Percentiles rank a stretch among this genome's conserved stretches.
Conservation (phyloP, 495 filamentous ascomycete species). For the Hyaloscypha bicolor region DNA sequence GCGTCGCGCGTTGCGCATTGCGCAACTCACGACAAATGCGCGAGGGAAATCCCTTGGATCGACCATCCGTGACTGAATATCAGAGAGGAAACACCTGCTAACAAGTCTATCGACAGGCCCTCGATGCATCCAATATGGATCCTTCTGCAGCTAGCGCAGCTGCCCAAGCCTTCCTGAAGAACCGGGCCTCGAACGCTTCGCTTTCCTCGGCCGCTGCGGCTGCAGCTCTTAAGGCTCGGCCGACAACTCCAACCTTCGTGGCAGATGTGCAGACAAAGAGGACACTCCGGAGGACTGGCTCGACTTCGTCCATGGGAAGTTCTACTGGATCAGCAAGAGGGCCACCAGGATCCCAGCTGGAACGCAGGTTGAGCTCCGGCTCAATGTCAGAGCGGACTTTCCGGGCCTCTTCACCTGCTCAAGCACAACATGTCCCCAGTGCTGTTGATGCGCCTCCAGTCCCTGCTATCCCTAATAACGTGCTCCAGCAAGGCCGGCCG, state of each 20-base stretch:
- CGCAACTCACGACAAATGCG: no score
- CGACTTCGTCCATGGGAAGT: slow-evolving; percentile 66
- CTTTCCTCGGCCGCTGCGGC: slow-evolving; percentile 85
- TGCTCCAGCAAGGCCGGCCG: slow-evolving; percentile 18
- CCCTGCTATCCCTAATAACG: slow-evolving; percentile 64
- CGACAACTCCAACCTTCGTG: slow-evolving; percentile 73
- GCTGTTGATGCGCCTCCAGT: slow-evolving; percentile 67
- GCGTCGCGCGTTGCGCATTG: neutral
- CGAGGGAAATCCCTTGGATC: no score
- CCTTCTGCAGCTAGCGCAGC: slow-evolving; percentile 76
- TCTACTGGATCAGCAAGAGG: slow-evolving; percentile 43
- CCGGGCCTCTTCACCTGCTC: slow-evolving; percentile 65
- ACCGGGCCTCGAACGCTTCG: slow-evolving; percentile 61
- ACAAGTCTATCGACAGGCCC: slow-evolving; percentile 47
- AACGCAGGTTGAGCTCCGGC: slow-evolving; percentile 66
- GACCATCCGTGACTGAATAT: neutral
- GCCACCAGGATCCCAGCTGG: slow-evolving; percentile 48
- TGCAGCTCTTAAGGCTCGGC: slow-evolving; percentile 74
- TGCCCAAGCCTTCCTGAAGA: slow-evolving; percentile 74
- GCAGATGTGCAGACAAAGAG: slow-evolving; percentile 86
- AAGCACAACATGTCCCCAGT: slow-evolving; percentile 32
- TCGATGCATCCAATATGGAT: slow-evolving; percentile 62
- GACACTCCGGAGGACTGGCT: slow-evolving; percentile 70
- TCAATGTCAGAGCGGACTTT: slow-evolving; percentile 90
- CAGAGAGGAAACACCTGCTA: slow-evolving; percentile 22